These are phyloP conservation scores for Cryomyces minteri DNA, from an alignment of 495 filamentous ascomycete genomes.

Conservation along the genomic window DNA sequence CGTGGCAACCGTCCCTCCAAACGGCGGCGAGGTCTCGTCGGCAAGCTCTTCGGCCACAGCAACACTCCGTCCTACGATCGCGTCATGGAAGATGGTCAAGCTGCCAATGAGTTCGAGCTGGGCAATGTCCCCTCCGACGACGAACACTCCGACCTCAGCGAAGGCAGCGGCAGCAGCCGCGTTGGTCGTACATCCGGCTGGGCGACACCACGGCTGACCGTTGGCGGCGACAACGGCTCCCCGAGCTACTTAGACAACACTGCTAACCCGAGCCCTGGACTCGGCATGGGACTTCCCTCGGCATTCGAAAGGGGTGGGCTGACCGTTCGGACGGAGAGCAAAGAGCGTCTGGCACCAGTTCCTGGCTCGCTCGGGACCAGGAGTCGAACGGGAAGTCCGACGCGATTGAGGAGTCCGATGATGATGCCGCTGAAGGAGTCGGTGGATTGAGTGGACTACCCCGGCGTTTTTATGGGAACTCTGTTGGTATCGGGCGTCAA, in stretches of 20 bases:
- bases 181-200: conserved; percentile 39
- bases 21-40: conserved; percentile 20
- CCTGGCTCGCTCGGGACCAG: conserved; percentile 25
- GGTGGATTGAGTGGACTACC: conserved; percentile 7
- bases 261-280: conserved; percentile 8
- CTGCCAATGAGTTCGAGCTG: conserved; percentile 39
- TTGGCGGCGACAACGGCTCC: conserved; percentile 37
- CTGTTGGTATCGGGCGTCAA: no score
- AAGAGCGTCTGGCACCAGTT: conserved; percentile 39
- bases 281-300: conserved; percentile 9
- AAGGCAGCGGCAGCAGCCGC: conserved; percentile 31
- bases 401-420: conserved; percentile 44
- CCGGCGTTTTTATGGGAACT: no score
- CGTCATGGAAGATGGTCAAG: conserved; percentile 56
- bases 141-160: conserved; percentile 32
- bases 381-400: conserved; percentile 46
- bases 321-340: conserved; percentile 61
- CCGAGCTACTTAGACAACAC: conserved; percentile 23
- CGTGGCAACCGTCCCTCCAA: conserved; percentile 29
- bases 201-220: conserved; percentile 46
- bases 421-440: conserved; percentile 28
- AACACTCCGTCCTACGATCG: conserved; percentile 49
- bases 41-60: conserved; percentile 37
- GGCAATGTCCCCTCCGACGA: conserved; percentile 35
- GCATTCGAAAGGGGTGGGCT: conserved; percentile 57